Percentiles rank a stretch among this genome's conserved stretches.
These are phyloP conservation scores for Ustilago trichophora DNA, from an alignment of 1,284 basidiomycete species.

Conservation along the genomic window DNA sequence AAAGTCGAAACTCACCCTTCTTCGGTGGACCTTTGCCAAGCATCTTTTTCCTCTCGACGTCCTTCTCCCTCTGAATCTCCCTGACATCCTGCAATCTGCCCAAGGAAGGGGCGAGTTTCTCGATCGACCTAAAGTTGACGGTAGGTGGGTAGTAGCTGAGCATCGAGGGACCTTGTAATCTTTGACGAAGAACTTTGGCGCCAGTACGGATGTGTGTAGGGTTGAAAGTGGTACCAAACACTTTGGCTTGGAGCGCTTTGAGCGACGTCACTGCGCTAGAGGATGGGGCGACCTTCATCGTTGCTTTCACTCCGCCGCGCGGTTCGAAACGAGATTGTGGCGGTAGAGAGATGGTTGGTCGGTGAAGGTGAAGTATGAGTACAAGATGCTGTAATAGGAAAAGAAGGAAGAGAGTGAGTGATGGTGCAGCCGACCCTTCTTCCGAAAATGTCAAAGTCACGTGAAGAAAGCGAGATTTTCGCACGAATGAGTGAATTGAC, in stretches of 20 bases:
- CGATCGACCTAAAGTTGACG: constrained; percentile 49
- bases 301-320: not conserved
- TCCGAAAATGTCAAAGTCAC: no score
- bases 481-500: no score
- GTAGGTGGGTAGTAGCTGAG: constrained; percentile 61
- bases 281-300: constrained; percentile 43
- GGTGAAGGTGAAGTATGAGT: no score
- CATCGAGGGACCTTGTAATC: constrained; percentile 60
- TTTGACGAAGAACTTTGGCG: constrained; percentile 54
- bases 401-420: no score
- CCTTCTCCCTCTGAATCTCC: constrained; percentile 54
- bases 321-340: no score
- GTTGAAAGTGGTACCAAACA: constrained; percentile 56
- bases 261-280: constrained; percentile 45
- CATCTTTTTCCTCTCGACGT: constrained; percentile 60
- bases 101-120: constrained; percentile 23
- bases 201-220: constrained; percentile 55
- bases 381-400: no score
- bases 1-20: constrained; percentile 62
- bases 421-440: no score
- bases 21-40: constrained; percentile 65
- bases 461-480: no score
- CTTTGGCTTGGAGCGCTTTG: constrained; percentile 49
- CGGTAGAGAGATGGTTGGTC: no score
- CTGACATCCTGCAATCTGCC: constrained; percentile 37